Base-by-base conservation (phyloP, 1,284 basidiomycete species). In the Phylloporus gajari region DNA sequence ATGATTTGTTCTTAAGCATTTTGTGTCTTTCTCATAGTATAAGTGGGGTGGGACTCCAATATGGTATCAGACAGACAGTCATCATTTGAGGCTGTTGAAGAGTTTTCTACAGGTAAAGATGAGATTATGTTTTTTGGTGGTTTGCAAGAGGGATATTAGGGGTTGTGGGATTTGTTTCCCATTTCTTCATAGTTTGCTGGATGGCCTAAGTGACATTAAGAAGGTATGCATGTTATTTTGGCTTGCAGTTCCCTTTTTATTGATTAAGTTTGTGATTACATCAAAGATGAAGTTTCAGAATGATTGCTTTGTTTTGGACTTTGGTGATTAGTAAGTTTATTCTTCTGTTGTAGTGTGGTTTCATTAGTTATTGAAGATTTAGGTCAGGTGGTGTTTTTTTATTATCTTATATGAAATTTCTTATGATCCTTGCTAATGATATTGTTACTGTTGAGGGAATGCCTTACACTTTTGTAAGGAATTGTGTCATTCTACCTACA, bases 21-120 rank as follows among this genome's bases (percentile, higher is more conserved):
- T 23, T 2, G 53, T 42, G n/a, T 69, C 23, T 0, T 9, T 2
- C 27, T 73, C n/a, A 61, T 58, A 56, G 72, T 62, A n/a, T 9
- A 59, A n/a, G 27, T 58, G 19, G 38, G 42, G 21, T 5, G 42
- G 53, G 3, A 63, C 62, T 0, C 73, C 71, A 0, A 75, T 32
- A 30, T 76, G 76, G 12, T 30, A 64, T 75, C 75, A 78, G 0
- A 66, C 30, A 0, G 76, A 75, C 23, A 77, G 35, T 65, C 77
- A 79, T 19, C 21, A 27, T 67, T 71, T 73, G 0, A 73, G 63
- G 21, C 58, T 13, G 21, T 70, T 68, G 0, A 72, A 73, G n/a
- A 75, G 25, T 38, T 72, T 74, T 0, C 35, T 6, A 1, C 64
- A 42, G 38, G 67, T 38, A 15, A 73, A 72, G 3, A 48, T 69